These are phyloP conservation scores for Lactifluus echinatus DNA, from an alignment of 768 basidiomycete genomes.

Conservation along the genomic window DNA sequence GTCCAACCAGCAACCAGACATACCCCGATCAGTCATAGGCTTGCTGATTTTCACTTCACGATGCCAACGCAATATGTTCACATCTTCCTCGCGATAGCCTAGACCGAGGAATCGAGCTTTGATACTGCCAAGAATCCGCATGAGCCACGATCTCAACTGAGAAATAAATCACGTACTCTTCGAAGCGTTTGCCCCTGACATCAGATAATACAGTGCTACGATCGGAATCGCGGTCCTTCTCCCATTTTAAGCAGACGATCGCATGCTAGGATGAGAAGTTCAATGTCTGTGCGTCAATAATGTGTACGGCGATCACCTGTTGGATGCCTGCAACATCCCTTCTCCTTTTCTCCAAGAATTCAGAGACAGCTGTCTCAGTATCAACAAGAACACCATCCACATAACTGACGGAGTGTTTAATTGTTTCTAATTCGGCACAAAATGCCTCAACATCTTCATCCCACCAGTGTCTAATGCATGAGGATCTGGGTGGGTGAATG, in stretches of 20 bases:
- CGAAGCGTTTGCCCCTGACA: slow-evolving; percentile 8
- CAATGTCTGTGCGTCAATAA: background rate
- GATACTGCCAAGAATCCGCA: background rate
- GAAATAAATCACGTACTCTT: slow-evolving; percentile 1
- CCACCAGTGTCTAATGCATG: slow-evolving; percentile 5
- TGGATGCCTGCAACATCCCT: background rate
- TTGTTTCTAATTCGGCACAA: background rate
- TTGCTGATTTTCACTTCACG: slow-evolving; percentile 11
- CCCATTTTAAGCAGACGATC: slow-evolving; percentile 3
- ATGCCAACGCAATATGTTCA: slow-evolving; percentile 3
- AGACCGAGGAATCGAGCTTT: background rate
- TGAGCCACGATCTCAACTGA: background rate
- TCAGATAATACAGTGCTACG: slow-evolving; percentile 5
- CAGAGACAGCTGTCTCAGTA: background rate
- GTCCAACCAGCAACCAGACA: background rate
- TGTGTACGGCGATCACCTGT: background rate
- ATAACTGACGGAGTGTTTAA: background rate
- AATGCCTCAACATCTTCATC: slow-evolving; percentile 2
- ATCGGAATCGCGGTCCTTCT: background rate
- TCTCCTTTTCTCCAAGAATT: background rate
- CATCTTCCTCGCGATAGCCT: background rate
- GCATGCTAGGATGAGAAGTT: slow-evolving; percentile 1
- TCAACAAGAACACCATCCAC: background rate
- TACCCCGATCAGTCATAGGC: slow-evolving; percentile 15
- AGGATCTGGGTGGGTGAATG: background rate